A percentile compares a stretch with the other conserved stretches of the same genome.
Evolutionary conservation across 768 basidiomycete genomes (phyloP).

Genomic region (Amanita thiersii): DNA sequence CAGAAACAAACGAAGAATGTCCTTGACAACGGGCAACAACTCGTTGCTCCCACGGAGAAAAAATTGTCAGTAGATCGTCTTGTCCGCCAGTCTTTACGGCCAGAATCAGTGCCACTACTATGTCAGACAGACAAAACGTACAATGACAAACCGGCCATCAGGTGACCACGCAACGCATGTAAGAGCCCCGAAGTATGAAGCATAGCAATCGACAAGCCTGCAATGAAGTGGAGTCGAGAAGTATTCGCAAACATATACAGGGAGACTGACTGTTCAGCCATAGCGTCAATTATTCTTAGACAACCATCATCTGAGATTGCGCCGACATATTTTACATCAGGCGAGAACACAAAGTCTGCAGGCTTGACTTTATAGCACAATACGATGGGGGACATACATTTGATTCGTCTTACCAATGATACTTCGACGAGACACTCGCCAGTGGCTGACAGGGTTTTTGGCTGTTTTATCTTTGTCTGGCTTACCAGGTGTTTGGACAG

Average conservation of each 20-base stretch:
- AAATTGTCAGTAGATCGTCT: constrained; percentile 92
- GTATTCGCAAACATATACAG: background rate
- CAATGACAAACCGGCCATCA: constrained; percentile 88
- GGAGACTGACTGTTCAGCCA: constrained; percentile 68
- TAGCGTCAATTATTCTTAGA: constrained; percentile 81
- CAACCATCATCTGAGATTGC: constrained; percentile 91
- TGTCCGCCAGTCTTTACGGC: constrained; percentile 85
- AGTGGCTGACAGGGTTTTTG: constrained; percentile 89
- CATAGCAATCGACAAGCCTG: constrained; percentile 89
- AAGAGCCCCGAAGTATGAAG: constrained; percentile 90
- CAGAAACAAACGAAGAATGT: constrained; percentile 89
- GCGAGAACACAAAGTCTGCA: constrained; percentile 86
- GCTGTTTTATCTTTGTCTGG: constrained; percentile 63
- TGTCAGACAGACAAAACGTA: constrained; percentile 20
- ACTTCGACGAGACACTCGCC: constrained; percentile 66
- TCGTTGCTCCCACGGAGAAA: constrained; percentile 90
- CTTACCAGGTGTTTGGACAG: constrained; percentile 25
- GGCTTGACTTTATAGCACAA: background rate
- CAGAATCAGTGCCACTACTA: constrained; percentile 7
- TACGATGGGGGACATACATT: background rate
- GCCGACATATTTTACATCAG: constrained; percentile 86
- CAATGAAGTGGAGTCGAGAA: background rate
- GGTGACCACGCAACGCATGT: constrained; percentile 94
- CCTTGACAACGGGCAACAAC: constrained; percentile 96
- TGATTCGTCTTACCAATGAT: constrained; percentile 54